Evolutionary conservation across 495 filamentous ascomycete genomes (phyloP).

Genomic region (Monascus purpureus): DNA sequence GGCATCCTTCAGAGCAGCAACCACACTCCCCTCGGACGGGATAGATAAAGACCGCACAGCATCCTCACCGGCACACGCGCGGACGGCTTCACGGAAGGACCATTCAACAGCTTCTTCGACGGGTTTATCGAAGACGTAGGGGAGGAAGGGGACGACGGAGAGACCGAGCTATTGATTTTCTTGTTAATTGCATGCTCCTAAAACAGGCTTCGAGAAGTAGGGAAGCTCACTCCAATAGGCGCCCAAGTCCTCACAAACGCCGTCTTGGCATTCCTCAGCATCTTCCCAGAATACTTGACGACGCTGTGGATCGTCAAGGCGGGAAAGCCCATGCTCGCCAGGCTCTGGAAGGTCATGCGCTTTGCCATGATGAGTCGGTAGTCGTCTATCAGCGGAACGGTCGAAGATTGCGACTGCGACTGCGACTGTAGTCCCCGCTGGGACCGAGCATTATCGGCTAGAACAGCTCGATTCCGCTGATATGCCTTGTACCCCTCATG

Average conservation of each 20-base stretch:
- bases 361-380: constrained; percentile 85
- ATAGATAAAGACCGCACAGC: too few species aligned
- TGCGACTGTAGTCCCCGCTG: constrained; percentile 16
- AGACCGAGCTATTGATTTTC: constrained; percentile 47
- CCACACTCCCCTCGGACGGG: too few species aligned
- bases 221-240: constrained; percentile 60
- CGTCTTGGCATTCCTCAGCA: constrained; percentile 69
- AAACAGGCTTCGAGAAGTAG: background rate
- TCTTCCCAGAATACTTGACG: constrained; percentile 70
- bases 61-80: constrained; percentile 50
- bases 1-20: too few species aligned
- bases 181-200: background rate
- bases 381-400: constrained; percentile 72
- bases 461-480: constrained; percentile 54
- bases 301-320: constrained; percentile 92
- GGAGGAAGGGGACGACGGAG: constrained; percentile 75
- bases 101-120: constrained; percentile 85
- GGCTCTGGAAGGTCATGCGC: constrained; percentile 72
- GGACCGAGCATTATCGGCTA: constrained; percentile 2
- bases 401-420: background rate
- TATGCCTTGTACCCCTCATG: constrained; percentile 97
- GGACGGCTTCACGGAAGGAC: constrained; percentile 69
- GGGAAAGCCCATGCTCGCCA: constrained; percentile 88
- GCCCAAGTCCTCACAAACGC: constrained; percentile 62
- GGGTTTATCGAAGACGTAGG: constrained; percentile 82